Percentiles rank a stretch among this genome's conserved stretches.
These are phyloP conservation scores for Mikania micrantha DNA, from an alignment of 129 eudicot species.

Conservation along the genomic window DNA sequence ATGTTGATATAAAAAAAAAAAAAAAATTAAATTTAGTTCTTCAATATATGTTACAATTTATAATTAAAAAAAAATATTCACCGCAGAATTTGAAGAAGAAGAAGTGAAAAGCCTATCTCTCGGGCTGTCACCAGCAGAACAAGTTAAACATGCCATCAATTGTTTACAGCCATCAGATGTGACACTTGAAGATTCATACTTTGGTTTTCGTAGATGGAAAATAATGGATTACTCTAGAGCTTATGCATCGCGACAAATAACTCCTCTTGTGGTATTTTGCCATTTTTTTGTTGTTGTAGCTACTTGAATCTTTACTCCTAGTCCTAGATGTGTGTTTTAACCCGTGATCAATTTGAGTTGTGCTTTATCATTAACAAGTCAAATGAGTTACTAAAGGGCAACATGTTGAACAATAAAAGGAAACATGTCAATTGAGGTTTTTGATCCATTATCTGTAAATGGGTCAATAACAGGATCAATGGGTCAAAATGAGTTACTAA, in stretches of 20 bases:
- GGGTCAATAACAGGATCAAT: neutral
- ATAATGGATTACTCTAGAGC: constrained; percentile 83
- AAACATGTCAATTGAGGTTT: too few relatives aligned
- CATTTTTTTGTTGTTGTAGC: neutral
- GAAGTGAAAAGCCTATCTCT: constrained; percentile 35
- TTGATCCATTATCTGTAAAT: too few relatives aligned
- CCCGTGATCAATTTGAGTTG: neutral
- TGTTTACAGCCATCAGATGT: constrained; percentile 40
- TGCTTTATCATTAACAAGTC: neutral
- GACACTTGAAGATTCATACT: constrained; percentile 16
- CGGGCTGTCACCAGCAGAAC: constrained; percentile 42
- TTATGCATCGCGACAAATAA: constrained; percentile 46
- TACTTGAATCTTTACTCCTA: neutral
- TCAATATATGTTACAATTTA: neutral
- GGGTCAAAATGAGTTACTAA: neutral
- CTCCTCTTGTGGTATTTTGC: constrained; percentile 64
- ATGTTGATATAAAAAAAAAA: neutral
- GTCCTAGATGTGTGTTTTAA: neutral
- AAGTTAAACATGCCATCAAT: constrained; percentile 52
- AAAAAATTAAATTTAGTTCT: neutral
- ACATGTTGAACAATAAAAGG: too few relatives aligned
- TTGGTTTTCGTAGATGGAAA: constrained; percentile 64
- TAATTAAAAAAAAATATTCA: neutral
- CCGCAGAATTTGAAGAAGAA: constrained; percentile 44
- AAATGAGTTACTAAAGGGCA: neutral